phyloP scores from a whole-genome alignment of 352 stramenopile species.

The Phytophthora litchii region DNA sequence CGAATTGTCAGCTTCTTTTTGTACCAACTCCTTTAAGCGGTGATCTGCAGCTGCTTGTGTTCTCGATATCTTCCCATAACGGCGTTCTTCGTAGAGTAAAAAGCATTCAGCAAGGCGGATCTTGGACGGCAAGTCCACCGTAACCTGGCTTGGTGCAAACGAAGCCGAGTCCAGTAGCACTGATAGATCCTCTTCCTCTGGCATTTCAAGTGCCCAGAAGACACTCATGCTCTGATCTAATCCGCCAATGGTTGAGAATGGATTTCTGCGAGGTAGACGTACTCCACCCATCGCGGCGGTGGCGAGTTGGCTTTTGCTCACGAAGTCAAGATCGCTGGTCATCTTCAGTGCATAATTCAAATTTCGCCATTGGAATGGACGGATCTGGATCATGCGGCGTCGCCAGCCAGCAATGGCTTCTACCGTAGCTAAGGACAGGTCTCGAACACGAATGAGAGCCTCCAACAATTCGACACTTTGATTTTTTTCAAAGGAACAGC shows the following conservation, averaged over 20 bases:
- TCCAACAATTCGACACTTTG: conserved; percentile 52
- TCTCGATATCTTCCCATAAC: conserved; percentile 48
- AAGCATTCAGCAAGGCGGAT: conserved; percentile 65
- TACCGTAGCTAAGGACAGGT: conserved; percentile 55
- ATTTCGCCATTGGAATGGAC: conserved; percentile 65
- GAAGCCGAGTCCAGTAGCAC: conserved; percentile 63
- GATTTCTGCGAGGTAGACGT: conserved; percentile 62
- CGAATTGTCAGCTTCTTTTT: conserved; percentile 64
- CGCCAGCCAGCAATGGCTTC: conserved; percentile 68
- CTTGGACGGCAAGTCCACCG: conserved; percentile 47
- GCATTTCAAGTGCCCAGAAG: conserved; percentile 60
- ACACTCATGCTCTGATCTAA: conserved; percentile 68
- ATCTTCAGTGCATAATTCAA: conserved; percentile 78
- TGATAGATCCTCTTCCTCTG: conserved; percentile 55
- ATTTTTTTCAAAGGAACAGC: conserved; percentile 58
- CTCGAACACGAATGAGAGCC: conserved; percentile 50
- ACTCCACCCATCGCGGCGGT: conserved; percentile 61
- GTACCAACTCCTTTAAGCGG: conserved; percentile 58
- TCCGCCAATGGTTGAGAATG: conserved; percentile 72
- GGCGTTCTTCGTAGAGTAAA: conserved; percentile 61
- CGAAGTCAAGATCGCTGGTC: conserved; percentile 70
- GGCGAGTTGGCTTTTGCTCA: conserved; percentile 68
- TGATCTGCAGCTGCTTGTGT: conserved; percentile 42
- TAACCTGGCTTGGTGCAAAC: conserved; percentile 39
- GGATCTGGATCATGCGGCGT: conserved; percentile 58